phyloP scores from a whole-genome alignment of 2,329 filamentous ascomycete genomes.

The Fusarium virguliforme region DNA sequence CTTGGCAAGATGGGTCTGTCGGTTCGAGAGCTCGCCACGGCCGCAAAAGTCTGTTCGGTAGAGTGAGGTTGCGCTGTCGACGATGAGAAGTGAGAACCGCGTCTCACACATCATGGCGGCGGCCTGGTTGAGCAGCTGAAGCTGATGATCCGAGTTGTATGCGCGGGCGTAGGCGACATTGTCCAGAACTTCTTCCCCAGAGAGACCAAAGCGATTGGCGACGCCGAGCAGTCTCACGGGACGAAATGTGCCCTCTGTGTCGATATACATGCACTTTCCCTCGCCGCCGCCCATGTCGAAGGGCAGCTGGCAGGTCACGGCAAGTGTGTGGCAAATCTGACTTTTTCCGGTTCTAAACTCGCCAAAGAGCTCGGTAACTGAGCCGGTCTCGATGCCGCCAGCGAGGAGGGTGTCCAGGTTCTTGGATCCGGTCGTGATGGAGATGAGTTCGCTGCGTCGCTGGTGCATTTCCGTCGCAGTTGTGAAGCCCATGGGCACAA shows the following conservation, averaged over 20 bases:
- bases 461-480: slow-evolving; percentile 99
- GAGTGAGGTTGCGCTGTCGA: slow-evolving; percentile 94
- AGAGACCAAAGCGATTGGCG: slow-evolving; percentile 93
- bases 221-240: slow-evolving; percentile 93
- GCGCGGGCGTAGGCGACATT: slow-evolving; percentile 98
- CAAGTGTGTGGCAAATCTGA: slow-evolving; percentile 98
- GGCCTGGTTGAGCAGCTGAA: slow-evolving; percentile 94
- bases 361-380: slow-evolving; percentile 97
- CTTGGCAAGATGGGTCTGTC: slow-evolving; percentile 90
- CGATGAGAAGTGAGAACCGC: slow-evolving; percentile 93
- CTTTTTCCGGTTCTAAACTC: slow-evolving; percentile 99
- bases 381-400: slow-evolving; percentile 96
- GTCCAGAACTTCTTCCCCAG: slow-evolving; percentile 96
- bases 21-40: slow-evolving; percentile 94
- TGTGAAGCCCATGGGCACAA: slow-evolving; percentile 99
- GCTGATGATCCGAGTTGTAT: slow-evolving; percentile 98
- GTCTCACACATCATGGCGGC: slow-evolving; percentile 99
- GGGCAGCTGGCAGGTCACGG: slow-evolving; percentile 96
- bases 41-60: slow-evolving; percentile 98
- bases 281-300: slow-evolving; percentile 99
- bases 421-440: slow-evolving; percentile 97
- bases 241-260: slow-evolving; percentile 97
- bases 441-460: slow-evolving; percentile 95
- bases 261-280: slow-evolving; percentile 98
- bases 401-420: slow-evolving; percentile 95